These are phyloP conservation scores for Orychophragmus violaceus DNA, from an alignment of 345 rosid genomes.

Conservation along the genomic window DNA sequence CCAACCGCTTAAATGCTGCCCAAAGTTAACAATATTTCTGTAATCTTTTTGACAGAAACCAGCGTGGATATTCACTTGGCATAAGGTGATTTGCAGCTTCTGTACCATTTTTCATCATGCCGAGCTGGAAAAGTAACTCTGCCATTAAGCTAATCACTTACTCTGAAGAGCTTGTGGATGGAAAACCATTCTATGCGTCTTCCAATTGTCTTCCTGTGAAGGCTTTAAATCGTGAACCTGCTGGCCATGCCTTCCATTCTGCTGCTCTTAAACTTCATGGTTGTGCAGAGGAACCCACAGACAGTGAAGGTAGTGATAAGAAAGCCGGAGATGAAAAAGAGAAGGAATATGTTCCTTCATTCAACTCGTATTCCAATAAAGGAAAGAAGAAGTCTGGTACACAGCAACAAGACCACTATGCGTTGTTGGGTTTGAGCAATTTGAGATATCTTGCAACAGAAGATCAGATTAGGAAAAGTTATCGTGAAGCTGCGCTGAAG, in stretches of 20 bases:
- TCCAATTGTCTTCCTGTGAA: slow-evolving; percentile 85
- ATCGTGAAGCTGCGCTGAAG: slow-evolving; percentile 89
- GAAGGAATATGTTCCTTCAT: slow-evolving; percentile 52
- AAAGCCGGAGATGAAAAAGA: slow-evolving; percentile 58
- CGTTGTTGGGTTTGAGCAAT: slow-evolving; percentile 83
- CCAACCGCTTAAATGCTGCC: not conserved
- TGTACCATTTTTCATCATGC: slow-evolving; percentile 5
- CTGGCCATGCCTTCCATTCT: slow-evolving; percentile 83
- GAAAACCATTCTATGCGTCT: slow-evolving; percentile 57
- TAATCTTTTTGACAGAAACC: slow-evolving; percentile 11
- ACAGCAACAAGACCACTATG: slow-evolving; percentile 88
- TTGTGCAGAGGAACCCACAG: slow-evolving; percentile 48
- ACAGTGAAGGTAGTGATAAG: slow-evolving; percentile 40
- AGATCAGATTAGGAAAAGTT: slow-evolving; percentile 89
- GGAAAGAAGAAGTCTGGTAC: slow-evolving; percentile 85
- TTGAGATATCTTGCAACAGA: slow-evolving; percentile 95
- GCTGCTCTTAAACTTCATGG: slow-evolving; percentile 85
- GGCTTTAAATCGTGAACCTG: slow-evolving; percentile 76
- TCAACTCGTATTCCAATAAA: slow-evolving; percentile 66
- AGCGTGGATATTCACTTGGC: not conserved
- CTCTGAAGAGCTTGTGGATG: slow-evolving; percentile 72
- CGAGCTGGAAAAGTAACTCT: slow-evolving; percentile 32
- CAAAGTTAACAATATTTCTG: not conserved
- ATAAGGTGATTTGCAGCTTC: slow-evolving; percentile 5
- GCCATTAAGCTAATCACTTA: slow-evolving; percentile 53